Percentiles rank a stretch among this genome's conserved stretches.
phyloP scores from a whole-genome alignment of 2,329 filamentous ascomycete genomes.

The Cladosporium halotolerans region DNA sequence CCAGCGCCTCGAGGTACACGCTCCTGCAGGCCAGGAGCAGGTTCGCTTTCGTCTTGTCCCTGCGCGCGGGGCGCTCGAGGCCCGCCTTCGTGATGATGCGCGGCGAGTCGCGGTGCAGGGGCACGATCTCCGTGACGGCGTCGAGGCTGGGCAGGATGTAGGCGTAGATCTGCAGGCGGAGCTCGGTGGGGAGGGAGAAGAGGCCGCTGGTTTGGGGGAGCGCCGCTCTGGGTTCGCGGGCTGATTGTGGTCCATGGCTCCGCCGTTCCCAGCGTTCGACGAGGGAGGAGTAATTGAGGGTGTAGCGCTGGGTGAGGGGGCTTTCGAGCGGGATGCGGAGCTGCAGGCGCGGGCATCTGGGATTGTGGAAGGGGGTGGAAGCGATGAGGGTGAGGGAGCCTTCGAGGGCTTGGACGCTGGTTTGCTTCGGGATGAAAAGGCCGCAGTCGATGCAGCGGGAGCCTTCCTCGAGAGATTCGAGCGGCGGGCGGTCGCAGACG shows the following conservation, averaged over 20 bases:
- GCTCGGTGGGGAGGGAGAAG: constrained; percentile 48
- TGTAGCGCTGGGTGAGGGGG: not conserved
- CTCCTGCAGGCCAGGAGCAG: constrained; percentile 38
- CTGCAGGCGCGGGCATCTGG: constrained; percentile 21
- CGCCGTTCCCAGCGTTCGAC: constrained; percentile 11
- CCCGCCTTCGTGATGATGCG: constrained; percentile 22
- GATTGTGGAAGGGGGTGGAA: constrained; percentile 19
- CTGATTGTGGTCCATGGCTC: constrained; percentile 5
- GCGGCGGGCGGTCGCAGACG: constrained; percentile 25
- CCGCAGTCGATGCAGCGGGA: constrained; percentile 25
- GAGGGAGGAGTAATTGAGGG: constrained; percentile 2
- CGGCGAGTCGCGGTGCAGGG: constrained; percentile 21
- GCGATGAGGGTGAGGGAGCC: constrained; percentile 3
- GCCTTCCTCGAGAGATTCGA: constrained; percentile 27
- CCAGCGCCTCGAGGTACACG: constrained; percentile 37
- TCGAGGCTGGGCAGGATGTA: constrained; percentile 29
- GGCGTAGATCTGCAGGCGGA: constrained; percentile 42
- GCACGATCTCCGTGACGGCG: constrained; percentile 20
- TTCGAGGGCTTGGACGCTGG: constrained; percentile 21
- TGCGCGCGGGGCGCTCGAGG: constrained; percentile 17
- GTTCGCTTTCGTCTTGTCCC: constrained; percentile 36
- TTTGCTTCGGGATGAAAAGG: constrained; percentile 22
- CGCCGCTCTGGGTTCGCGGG: not conserved
- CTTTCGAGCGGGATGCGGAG: constrained; percentile 23
- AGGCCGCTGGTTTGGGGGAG: not conserved